Evolutionary conservation across 2,329 filamentous ascomycete genomes (phyloP).

Genomic region (Penicillium sp.): DNA sequence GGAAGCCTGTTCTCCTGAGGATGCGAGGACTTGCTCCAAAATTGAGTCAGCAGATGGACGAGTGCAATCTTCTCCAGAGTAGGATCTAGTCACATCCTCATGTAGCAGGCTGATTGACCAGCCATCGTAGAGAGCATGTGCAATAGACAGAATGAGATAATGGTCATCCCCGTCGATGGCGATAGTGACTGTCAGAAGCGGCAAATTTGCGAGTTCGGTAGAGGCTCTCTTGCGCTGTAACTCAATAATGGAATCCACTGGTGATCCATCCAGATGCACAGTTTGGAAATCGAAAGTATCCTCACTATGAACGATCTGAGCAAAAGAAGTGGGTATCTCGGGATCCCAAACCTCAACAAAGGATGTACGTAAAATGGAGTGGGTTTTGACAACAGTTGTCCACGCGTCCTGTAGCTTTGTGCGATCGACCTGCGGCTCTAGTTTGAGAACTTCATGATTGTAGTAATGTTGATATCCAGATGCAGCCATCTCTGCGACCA

Average conservation of each 20-base stretch:
- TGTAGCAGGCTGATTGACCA: constrained; percentile 78
- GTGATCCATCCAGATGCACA: constrained; percentile 17
- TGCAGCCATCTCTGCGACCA: constrained; percentile 77
- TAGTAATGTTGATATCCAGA: constrained; percentile 77
- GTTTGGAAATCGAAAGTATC: constrained; percentile 36
- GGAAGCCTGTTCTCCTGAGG: constrained; percentile 49
- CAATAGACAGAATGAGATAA: constrained; percentile 67
- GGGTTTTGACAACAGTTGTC: constrained; percentile 56
- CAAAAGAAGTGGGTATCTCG: constrained; percentile 55
- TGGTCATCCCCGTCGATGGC: constrained; percentile 32
- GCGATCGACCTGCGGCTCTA: constrained; percentile 58
- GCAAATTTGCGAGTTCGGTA: constrained; percentile 19
- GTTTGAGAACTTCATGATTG: constrained; percentile 74
- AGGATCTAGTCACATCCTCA: constrained; percentile 66
- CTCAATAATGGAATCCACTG: constrained; percentile 26
- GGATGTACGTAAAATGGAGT: constrained; percentile 72
- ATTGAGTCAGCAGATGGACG: constrained; percentile 55
- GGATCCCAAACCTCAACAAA: constrained; percentile 69
- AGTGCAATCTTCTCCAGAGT: constrained; percentile 46
- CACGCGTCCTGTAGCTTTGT: constrained; percentile 62
- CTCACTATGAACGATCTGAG: constrained; percentile 52
- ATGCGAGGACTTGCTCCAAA: constrained; percentile 56
- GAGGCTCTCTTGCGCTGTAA: constrained; percentile 11
- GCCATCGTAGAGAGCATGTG: constrained; percentile 88
- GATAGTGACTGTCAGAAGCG: constrained; percentile 38